Evolutionary conservation across 2,329 filamentous ascomycete genomes (phyloP).

Genomic region (Colletotrichum tropicale): DNA sequence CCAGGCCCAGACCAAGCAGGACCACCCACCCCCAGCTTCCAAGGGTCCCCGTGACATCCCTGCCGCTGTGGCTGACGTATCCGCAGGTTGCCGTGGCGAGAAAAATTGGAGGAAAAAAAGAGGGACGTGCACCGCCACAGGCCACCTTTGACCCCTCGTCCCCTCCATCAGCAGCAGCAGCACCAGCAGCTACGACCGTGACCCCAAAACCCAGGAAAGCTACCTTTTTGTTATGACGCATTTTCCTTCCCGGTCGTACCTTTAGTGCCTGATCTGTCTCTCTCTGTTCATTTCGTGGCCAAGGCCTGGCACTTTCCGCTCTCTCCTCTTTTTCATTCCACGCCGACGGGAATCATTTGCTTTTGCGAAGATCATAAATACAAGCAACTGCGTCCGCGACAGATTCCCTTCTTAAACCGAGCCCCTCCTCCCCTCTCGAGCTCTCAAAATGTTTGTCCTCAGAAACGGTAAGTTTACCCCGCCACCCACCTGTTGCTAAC

Average conservation of each 20-base stretch:
- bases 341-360: constrained; percentile 2
- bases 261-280: constrained; percentile 10
- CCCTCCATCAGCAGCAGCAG: constrained; percentile 12
- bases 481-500: not conserved
- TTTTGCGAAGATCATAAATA: constrained; percentile 10
- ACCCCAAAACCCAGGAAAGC: constrained; percentile 2
- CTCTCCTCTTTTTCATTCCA: not conserved
- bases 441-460: constrained; percentile 41
- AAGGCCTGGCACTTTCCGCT: constrained; percentile 8
- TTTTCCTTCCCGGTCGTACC: constrained; percentile 10
- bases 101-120: constrained; percentile 9
- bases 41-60: not conserved
- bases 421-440: not conserved
- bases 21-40: not conserved
- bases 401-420: not conserved
- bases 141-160: constrained; percentile 15
- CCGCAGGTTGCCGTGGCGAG: constrained; percentile 15
- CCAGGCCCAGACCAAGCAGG: not conserved
- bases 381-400: not conserved
- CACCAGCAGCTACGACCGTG: not conserved
- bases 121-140: constrained; percentile 28
- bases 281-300: constrained; percentile 4
- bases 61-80: constrained; percentile 4
- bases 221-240: constrained; percentile 33
- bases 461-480: constrained; percentile 38